A percentile compares a stretch with the other conserved stretches of the same genome.
phyloP scores from a whole-genome alignment of 495 filamentous ascomycete genomes.

The Aspergillus incahuasiensis region DNA sequence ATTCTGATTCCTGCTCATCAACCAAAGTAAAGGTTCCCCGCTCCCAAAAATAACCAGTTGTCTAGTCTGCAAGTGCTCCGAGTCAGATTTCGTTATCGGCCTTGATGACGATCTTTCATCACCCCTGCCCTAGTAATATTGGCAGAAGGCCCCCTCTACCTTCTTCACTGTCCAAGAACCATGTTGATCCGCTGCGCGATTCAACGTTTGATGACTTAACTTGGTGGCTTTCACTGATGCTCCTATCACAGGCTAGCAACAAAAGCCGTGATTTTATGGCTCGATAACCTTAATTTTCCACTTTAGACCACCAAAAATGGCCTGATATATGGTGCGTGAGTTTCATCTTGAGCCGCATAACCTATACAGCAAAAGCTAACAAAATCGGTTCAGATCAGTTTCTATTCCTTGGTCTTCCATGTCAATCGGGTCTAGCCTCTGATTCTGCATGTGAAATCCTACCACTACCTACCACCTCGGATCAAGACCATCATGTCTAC shows the following conservation, averaged over 20 bases:
- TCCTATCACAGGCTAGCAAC: too few species aligned
- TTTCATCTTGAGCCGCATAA: neutral
- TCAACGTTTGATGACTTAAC: too few species aligned
- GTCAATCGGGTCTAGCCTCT: neutral
- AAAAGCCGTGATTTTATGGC: too few species aligned
- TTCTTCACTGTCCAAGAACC: neutral
- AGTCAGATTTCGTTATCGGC: too few species aligned
- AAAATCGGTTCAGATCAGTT: neutral
- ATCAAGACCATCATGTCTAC: conserved; percentile 19
- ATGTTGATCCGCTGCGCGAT: too few species aligned
- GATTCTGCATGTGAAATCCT: conserved; percentile 1
- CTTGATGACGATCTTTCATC: neutral
- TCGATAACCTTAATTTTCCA: neutral
- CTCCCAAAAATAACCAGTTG: neutral
- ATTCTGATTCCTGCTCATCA: neutral
- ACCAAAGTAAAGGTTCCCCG: too few species aligned
- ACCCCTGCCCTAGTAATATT: neutral
- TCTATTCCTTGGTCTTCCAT: neutral
- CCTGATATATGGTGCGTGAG: neutral
- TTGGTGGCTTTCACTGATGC: neutral
- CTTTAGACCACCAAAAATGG: neutral
- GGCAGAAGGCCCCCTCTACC: neutral
- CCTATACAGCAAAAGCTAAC: too few species aligned
- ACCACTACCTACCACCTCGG: neutral
- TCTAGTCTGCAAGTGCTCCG: neutral